Evolutionary conservation across 345 rosid genomes (phyloP), one percentile per base, ranked within the genome.

Genomic region (Gossypium mustelinum): DNA sequence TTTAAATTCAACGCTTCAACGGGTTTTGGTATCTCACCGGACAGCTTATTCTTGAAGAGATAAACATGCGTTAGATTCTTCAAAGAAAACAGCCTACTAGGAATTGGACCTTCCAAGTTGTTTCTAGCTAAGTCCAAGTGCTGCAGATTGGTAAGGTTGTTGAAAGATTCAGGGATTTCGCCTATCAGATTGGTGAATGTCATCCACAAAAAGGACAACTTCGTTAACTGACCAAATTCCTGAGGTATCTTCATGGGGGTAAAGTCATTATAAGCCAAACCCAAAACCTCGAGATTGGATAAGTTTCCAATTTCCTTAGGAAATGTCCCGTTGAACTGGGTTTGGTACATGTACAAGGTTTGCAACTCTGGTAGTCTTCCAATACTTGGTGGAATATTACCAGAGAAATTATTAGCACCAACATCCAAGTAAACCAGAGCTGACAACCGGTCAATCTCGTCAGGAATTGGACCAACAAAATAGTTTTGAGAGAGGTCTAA

Each of bases 221-320:
- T 94, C 83, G 75, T 87, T 48, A 95, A 64, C 17, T 78, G 80
- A 20, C 85, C 86, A 67, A 92, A 91, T 75, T 89, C 89, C n/a
- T 4, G 59, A 8, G 98, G 98, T 69, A 94, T 89, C 39, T 58
- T 44, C 22, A 86, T 83, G 60, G 94, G 94, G 34, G 47, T 39
- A 64, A 94, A 85, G 71, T 68, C 73, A 74, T 89, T 94, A 3
- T 2, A 66, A 11, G 92, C 87, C 83, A 92, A 3, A 0, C 27
- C 34, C 70, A 92, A 79, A 0, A 52, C 29, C 72, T 86, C 90
- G 41, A 94, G 92, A 76, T 89, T 88, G 9, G 76, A 54, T 64
- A 94, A 81, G 81, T 89, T 79, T 0, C 92, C 91, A 27, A 94
- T 92, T 82, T 91, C 96, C 83, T 79, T 81, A 0, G 98, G 98